phyloP scores from a whole-genome alignment of 169 alveolate species.

The Eimeria falciformis region DNA sequence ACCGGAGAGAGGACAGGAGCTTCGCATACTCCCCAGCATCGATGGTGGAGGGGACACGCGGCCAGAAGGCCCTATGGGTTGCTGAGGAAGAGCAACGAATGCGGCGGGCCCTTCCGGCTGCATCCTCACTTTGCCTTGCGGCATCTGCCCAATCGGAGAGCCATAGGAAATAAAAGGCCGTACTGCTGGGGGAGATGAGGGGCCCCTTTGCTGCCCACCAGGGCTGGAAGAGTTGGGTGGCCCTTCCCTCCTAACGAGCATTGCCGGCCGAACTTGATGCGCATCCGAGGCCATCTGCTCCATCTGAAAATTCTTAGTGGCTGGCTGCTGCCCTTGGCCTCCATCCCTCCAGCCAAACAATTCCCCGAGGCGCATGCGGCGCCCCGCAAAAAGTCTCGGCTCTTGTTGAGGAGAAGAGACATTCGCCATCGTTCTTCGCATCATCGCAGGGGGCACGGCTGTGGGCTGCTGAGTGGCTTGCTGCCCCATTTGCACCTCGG shows the following conservation, averaged over 20 bases:
- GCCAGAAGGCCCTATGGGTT: neutral
- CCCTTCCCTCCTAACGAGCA: conserved; percentile 14
- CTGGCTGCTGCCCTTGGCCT: neutral
- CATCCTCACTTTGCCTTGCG: neutral
- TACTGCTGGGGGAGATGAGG: neutral
- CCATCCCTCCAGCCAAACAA: neutral
- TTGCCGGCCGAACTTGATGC: neutral
- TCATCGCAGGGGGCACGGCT: neutral
- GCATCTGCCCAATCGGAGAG: neutral
- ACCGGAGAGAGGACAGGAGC: neutral
- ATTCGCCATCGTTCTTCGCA: neutral
- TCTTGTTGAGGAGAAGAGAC: neutral
- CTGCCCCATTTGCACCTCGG: neutral
- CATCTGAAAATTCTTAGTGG: neutral
- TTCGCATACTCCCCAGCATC: neutral
- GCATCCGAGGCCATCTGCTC: neutral
- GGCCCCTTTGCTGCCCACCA: neutral
- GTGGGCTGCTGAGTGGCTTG: neutral
- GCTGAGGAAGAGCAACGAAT: neutral
- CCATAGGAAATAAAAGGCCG: neutral
- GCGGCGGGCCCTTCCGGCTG: neutral
- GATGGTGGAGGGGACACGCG: neutral
- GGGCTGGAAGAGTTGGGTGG: neutral
- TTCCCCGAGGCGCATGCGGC: neutral
- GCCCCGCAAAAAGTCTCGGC: neutral